These are phyloP conservation scores for Helenozyma baotianmanensis DNA, from an alignment of 805 yeast species.

Conservation along the genomic window DNA sequence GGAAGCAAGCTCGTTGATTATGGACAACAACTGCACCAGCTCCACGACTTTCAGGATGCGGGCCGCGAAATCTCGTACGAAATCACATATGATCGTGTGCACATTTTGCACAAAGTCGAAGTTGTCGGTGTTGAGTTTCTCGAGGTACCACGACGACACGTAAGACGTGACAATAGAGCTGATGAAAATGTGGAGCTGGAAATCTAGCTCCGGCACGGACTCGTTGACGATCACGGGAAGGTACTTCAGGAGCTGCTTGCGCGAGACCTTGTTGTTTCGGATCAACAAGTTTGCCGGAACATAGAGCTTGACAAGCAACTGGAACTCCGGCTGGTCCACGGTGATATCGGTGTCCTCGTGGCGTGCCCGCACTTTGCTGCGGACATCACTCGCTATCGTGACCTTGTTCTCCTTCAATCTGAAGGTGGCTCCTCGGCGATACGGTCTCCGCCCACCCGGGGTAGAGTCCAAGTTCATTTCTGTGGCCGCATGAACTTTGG, in stretches of 20 bases:
- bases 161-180: conserved; percentile 21
- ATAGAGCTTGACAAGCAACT: conserved; percentile 28
- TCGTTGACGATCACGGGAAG: conserved; percentile 26
- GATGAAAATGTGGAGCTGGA: conserved; percentile 35
- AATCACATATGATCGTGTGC: conserved; percentile 10
- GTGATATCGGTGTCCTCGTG: conserved; percentile 27
- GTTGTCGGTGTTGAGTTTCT: conserved; percentile 15
- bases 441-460: no score
- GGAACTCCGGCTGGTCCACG: conserved; percentile 46
- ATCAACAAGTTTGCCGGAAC: conserved; percentile 32
- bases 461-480: no score
- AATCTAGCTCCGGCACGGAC: conserved; percentile 21
- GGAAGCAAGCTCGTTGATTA: conserved; percentile 21
- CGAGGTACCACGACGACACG: conserved; percentile 17
- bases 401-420: conserved; percentile 11
- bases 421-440: no score
- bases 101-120: conserved; percentile 11
- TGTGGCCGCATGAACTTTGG: no score
- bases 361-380: conserved; percentile 1
- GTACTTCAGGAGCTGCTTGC: conserved; percentile 22
- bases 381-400: conserved; percentile 5
- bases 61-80: conserved; percentile 10
- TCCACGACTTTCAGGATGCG: conserved; percentile 9
- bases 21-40: conserved; percentile 13
- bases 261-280: conserved; percentile 24